Evolutionary conservation across 306 rosid genomes (phyloP), one percentile per base, ranked within the genome.

Genomic region (Inga oerstediana): DNA sequence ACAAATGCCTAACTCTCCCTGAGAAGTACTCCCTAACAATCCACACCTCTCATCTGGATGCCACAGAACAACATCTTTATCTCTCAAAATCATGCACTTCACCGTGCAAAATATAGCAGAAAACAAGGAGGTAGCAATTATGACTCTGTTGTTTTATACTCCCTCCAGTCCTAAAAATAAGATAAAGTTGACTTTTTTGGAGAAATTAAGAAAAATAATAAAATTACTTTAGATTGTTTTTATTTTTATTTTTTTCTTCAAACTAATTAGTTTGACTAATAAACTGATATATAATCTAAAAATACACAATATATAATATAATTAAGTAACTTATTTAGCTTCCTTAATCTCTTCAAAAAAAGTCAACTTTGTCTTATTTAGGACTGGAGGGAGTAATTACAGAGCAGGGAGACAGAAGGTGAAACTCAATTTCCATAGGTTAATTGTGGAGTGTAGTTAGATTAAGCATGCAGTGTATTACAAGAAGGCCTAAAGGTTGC

Each of bases 61-160:
- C 94, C 92, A 91, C 93, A 92, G 91, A 80, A 88, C 46, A 82
- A 39, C 73, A 72, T 44, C 69, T 81, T 24, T 74, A 82, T 82
- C 75, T 79, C 67, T 81, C n/a, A 75, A 79, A 52, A 54, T 37
- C 77, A 54, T 76, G n/a, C 48, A 76, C 78, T 69, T 83, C 41
- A 19, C 52, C 35, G 71, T 30, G 61, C 74, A 46, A 66, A 43
- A 52, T 39, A n/a, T 30, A 17, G 44, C 19, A 73, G 37, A 77
- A 45, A 68, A 12, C 75, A 75, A 78, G 59, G 62, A 76, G 72
- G 64, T 65, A 68, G 37, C 48, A 72, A 13, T 35, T 52, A 70
- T 70, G 52, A 70, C 4, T n/a, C 10, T 5, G 15, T 10, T 35
- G 62, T 35, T 65, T 64, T 12, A 8, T 24, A 24, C 27, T 24